Base-by-base conservation (phyloP, 306 rosid species). In the Neltuma alba region DNA sequence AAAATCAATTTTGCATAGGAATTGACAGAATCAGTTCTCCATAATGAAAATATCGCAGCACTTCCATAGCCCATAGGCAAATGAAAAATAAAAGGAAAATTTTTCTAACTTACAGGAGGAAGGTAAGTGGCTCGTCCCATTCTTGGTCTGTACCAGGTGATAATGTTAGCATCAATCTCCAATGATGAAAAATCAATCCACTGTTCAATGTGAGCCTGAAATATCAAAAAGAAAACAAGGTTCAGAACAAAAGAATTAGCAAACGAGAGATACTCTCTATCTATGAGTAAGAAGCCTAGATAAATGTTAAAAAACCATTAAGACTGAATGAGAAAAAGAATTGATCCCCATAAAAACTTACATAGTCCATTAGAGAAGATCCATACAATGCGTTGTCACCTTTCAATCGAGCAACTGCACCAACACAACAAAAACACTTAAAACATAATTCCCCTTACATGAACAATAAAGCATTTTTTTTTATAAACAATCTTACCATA, bases 111-210 rank as follows among this genome's bases (percentile, higher is more conserved):
- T 52, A 93, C 98, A 4, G 90, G 89, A 80, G 97, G 95, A 87
- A 90, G 87, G 81, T 89, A 85, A 3, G 70, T 54, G 1, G 30
- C 77, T 1, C 2, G 21, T 64, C 97, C 97, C 30, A 65, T 0
- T 87, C 93, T 89, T 42, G 83, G 89, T 68, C 21, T 7, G 41
- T 50, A 73, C 97, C 93, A 93, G 48, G 11, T 21, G 1, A 9
- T 0, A 25, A 87, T 0, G 79, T 91, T 75, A 21, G 88, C 86
- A 89, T 91, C 94, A 78, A 93, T 76, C 82, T 93, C 98, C 75
- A 85, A 21, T 21, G 97, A 63, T 58, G 97, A 72, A 93, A 72
- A 93, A 84, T 93, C 98, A 83, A 91, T 90, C 97, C 98, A 91
- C 74, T 93, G 97, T 80, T 93, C 97, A 13, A 91, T 73, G 36